Percentiles rank a stretch among this genome's conserved stretches.
Conservation (phyloP, 148 eudicot genomes). For the Tetragonia tetragonoides region DNA sequence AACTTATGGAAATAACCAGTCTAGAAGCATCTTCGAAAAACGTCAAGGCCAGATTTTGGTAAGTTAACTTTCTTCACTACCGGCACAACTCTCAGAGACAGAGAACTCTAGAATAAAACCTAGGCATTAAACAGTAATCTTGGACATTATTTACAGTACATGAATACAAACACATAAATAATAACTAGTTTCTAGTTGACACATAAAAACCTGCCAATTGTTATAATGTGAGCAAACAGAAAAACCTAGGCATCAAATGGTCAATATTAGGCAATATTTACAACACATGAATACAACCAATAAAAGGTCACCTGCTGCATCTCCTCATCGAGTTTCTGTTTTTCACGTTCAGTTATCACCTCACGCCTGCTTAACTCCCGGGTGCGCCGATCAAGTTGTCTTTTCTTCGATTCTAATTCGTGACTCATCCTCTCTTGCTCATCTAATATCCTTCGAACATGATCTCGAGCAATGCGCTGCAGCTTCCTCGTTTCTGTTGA, state of each 20-base stretch:
- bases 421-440: slow-evolving; percentile 67
- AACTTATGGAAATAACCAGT: too few relatives aligned
- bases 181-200: neutral
- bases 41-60: too few relatives aligned
- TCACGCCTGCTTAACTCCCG: slow-evolving; percentile 68
- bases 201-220: slow-evolving; percentile 2
- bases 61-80: too few relatives aligned
- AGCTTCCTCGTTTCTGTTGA: slow-evolving; percentile 70
- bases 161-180: too few relatives aligned
- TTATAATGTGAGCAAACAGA: neutral
- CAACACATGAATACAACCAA: neutral
- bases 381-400: slow-evolving; percentile 56
- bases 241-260: neutral
- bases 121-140: too few relatives aligned
- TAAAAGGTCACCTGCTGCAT: slow-evolving; percentile 55
- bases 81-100: too few relatives aligned
- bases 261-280: neutral
- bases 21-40: too few relatives aligned
- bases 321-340: slow-evolving; percentile 78
- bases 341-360: slow-evolving; percentile 72
- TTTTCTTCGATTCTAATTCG: slow-evolving; percentile 60
- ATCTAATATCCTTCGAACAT: slow-evolving; percentile 48
- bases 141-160: too few relatives aligned
- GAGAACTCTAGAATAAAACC: too few relatives aligned
- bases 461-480: slow-evolving; percentile 61